phyloP scores from a whole-genome alignment of 2,329 filamentous ascomycete species.

The Pestalotiopsis sp. region DNA sequence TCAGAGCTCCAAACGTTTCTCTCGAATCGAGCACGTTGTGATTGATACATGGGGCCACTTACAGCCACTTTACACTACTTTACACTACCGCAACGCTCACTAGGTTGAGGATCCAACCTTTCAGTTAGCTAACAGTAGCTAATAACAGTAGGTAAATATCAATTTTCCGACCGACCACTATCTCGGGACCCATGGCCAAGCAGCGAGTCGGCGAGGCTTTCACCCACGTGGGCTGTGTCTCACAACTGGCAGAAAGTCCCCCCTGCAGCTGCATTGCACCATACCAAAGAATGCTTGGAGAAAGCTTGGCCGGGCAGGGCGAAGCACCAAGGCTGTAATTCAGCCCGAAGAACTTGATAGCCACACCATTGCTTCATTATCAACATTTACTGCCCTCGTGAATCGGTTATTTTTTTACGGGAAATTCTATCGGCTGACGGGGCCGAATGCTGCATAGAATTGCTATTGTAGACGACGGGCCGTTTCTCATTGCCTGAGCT shows the following conservation, averaged over 20 bases:
- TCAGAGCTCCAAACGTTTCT: neutral
- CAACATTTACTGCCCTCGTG: too few species aligned
- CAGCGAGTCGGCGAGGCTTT: neutral
- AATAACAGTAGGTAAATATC: neutral
- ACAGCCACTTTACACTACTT: neutral
- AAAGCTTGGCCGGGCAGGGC: neutral
- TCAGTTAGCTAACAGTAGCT: neutral
- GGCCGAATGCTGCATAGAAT: too few species aligned
- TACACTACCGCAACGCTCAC: too few species aligned
- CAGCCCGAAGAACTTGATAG: neutral
- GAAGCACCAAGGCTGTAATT: neutral
- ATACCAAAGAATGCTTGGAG: neutral
- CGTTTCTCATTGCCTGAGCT: too few species aligned
- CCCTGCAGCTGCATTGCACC: neutral
- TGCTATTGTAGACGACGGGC: too few species aligned
- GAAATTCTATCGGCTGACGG: too few species aligned
- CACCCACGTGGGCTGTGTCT: neutral
- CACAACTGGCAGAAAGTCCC: neutral
- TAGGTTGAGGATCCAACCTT: neutral
- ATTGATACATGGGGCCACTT: neutral
- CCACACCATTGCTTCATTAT: neutral
- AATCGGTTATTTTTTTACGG: too few species aligned
- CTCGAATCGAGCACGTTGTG: neutral
- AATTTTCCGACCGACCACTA: neutral
- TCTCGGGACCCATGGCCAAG: neutral